Evolutionary conservation across 2,329 filamentous ascomycete genomes (phyloP).

Genomic region (Rutstroemia sydowiana): DNA sequence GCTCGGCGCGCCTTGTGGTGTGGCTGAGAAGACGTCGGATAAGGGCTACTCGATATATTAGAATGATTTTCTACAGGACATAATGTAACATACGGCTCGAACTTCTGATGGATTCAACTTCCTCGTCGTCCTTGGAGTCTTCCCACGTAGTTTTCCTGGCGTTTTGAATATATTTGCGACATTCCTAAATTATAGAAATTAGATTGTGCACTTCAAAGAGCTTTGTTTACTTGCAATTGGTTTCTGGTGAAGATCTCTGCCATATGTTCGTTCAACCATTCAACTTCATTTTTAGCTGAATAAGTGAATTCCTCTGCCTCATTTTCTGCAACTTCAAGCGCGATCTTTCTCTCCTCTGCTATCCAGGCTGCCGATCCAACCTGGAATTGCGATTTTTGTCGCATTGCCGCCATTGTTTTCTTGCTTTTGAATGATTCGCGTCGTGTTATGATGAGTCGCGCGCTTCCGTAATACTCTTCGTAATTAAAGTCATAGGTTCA

Average conservation of each 20-base stretch:
- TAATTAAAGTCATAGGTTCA: conserved; percentile 20
- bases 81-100: conserved; percentile 50
- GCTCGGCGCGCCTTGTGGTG: conserved; percentile 42
- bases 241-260: conserved; percentile 82
- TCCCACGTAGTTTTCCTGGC: conserved; percentile 73
- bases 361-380: conserved; percentile 85
- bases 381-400: conserved; percentile 47
- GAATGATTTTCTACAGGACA: conserved; percentile 6
- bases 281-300: conserved; percentile 85
- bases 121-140: conserved; percentile 66
- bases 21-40: conserved; percentile 51
- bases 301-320: conserved; percentile 92
- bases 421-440: conserved; percentile 28
- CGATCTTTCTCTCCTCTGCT: conserved; percentile 71
- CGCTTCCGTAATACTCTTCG: conserved; percentile 4
- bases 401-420: conserved; percentile 27
- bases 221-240: conserved; percentile 61
- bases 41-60: conserved; percentile 43
- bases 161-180: conserved; percentile 96
- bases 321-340: conserved; percentile 65
- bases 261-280: conserved; percentile 99
- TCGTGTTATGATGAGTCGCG: conserved; percentile 13
- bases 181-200: conserved; percentile 50
- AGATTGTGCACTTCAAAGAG: conserved; percentile 11
- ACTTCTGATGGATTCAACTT: conserved; percentile 51